Evolutionary conservation across 208 protist species (phyloP).

Genomic region (Borovskyia barvae): DNA sequence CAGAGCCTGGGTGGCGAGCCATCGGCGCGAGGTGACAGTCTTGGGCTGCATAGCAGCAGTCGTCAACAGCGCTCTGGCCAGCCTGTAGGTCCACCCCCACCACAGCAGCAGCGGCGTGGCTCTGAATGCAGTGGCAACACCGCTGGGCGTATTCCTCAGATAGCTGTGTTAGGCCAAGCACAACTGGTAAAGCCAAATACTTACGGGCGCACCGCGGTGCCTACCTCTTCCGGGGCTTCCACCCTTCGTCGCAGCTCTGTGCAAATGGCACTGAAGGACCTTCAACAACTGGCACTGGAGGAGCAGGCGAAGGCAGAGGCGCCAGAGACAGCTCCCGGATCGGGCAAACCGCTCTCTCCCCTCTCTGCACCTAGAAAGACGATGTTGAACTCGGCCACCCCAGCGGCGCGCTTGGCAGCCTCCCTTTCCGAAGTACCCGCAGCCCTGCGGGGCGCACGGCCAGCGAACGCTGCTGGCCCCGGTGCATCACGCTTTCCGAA

Average conservation of each 20-base stretch:
- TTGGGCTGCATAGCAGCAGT: no score
- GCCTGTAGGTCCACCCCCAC: background rate
- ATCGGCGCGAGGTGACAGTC: no score
- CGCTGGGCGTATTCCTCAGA: background rate
- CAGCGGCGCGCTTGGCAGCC: background rate
- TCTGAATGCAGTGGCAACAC: background rate
- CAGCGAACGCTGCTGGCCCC: conserved; percentile 12
- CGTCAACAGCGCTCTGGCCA: no score
- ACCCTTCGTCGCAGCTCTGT: conserved; percentile 28
- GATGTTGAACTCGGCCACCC: background rate
- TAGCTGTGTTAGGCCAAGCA: background rate
- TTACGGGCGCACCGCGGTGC: background rate
- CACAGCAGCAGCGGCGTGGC: conserved; percentile 3
- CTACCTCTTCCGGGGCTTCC: background rate
- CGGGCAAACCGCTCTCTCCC: background rate
- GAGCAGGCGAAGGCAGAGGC: no score
- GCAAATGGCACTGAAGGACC: conserved; percentile 18
- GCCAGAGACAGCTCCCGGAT: background rate
- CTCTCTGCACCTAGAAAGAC: background rate
- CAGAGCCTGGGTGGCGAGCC: no score
- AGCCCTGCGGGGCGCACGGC: background rate
- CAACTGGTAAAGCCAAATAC: background rate
- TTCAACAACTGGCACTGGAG: background rate
- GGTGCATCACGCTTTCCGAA: conserved; percentile 23
- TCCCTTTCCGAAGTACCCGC: background rate